A percentile compares a stretch with the other conserved stretches of the same genome.
Conservation (phyloP, 306 rosid genomes). For the Lagenaria siceraria region DNA sequence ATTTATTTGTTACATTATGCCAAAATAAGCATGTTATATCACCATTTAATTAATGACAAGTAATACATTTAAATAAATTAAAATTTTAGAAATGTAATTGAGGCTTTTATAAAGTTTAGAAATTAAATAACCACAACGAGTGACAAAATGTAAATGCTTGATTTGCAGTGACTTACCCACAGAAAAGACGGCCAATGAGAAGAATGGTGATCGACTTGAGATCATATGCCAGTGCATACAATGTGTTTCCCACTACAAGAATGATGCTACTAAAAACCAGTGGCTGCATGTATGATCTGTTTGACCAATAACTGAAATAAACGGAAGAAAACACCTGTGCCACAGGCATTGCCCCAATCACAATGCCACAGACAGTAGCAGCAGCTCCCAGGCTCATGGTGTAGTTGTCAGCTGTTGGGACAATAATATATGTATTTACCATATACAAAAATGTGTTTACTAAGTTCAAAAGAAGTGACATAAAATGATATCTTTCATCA, state of each 20-base stretch:
- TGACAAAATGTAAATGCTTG: not conserved
- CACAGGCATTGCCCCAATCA: slow-evolving; percentile 91
- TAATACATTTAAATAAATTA: not conserved
- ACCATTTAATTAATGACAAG: not conserved
- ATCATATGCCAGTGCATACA: slow-evolving; percentile 87
- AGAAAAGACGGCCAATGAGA: slow-evolving; percentile 69
- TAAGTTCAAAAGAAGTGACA: slow-evolving; percentile 78
- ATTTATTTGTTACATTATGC: not conserved
- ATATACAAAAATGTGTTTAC: slow-evolving; percentile 81
- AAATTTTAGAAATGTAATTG: not conserved
- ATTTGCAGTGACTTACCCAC: slow-evolving; percentile 44
- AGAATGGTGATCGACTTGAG: slow-evolving; percentile 57
- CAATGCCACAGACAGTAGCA: slow-evolving; percentile 83
- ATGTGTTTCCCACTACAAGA: slow-evolving; percentile 56
- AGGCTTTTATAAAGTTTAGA: not conserved
- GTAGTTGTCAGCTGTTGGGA: slow-evolving; percentile 93
- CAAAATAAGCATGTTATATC: not conserved
- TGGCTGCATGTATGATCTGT: slow-evolving; percentile 74
- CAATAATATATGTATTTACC: slow-evolving; percentile 86
- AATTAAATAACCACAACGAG: not conserved
- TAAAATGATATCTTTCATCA: slow-evolving; percentile 52
- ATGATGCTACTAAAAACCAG: slow-evolving; percentile 78
- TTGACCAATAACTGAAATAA: slow-evolving; percentile 95
- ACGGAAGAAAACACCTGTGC: slow-evolving; percentile 87
- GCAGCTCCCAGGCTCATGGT: slow-evolving; percentile 89